These are phyloP conservation scores for Xylaria arbuscula DNA, from an alignment of 2,329 filamentous ascomycete species.

Conservation along the genomic window DNA sequence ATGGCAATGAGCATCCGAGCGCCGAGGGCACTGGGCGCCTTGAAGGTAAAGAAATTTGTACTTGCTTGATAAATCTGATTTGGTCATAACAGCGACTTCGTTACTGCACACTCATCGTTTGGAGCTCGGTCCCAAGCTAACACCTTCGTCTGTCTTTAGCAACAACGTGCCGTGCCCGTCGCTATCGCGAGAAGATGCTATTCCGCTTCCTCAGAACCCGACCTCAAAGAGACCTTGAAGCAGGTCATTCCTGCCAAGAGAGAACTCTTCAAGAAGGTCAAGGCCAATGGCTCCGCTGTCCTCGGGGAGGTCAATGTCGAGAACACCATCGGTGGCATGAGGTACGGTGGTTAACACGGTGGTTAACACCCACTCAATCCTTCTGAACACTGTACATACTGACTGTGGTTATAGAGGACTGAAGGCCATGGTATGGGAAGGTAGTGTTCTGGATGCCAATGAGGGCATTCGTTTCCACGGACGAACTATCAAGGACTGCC, in stretches of 20 bases:
- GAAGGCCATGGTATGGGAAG: constrained; percentile 99
- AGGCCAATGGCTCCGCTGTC: constrained; percentile 81
- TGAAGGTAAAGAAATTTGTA: constrained; percentile 64
- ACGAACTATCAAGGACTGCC: constrained; percentile 97
- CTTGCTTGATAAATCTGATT: constrained; percentile 2
- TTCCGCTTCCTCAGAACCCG: constrained; percentile 81
- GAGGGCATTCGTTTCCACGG: constrained; percentile 99
- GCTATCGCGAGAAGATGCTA: constrained; percentile 64
- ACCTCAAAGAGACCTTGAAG: constrained; percentile 88
- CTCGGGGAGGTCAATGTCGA: constrained; percentile 94
- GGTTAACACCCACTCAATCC: not conserved
- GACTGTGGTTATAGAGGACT: constrained; percentile 65
- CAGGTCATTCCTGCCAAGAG: constrained; percentile 90
- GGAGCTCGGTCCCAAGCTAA: constrained; percentile 6
- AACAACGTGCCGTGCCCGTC: constrained; percentile 48
- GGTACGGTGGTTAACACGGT: constrained; percentile 55
- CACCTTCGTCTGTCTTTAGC: constrained; percentile 14
- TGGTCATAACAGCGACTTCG: not conserved
- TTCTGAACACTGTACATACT: constrained; percentile 2
- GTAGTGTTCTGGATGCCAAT: constrained; percentile 93
- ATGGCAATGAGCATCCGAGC: constrained; percentile 75
- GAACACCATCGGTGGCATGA: constrained; percentile 96
- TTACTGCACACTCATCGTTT: not conserved
- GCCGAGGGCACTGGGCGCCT: constrained; percentile 70
- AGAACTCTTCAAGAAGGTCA: constrained; percentile 93